Evolutionary conservation across 177 flowering plant species (phyloP).

Genomic region (Vitis hybrid): DNA sequence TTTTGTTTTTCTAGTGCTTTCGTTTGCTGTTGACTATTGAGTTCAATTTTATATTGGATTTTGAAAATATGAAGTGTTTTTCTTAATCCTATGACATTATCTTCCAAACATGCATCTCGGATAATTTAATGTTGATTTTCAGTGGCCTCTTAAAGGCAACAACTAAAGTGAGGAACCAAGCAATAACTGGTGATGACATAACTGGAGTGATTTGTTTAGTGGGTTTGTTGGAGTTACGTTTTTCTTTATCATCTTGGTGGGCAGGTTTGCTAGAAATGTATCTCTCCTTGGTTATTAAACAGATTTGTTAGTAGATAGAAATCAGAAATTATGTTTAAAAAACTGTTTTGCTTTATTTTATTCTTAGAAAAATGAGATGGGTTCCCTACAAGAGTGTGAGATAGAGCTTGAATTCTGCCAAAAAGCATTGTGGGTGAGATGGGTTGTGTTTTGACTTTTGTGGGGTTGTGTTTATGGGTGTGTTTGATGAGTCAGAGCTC

Average conservation of each 20-base stretch:
- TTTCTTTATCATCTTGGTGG: neutral
- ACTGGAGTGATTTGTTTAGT: neutral
- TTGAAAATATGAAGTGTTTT: no score
- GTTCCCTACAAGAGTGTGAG: neutral
- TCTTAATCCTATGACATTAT: no score
- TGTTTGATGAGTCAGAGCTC: slow-evolving; percentile 6
- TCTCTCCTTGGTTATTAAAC: neutral
- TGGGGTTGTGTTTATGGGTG: slow-evolving; percentile 7
- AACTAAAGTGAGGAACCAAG: no score
- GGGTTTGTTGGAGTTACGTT: no score
- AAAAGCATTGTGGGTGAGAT: slow-evolving; percentile 1
- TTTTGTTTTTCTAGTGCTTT: no score
- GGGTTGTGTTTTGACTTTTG: slow-evolving; percentile 6
- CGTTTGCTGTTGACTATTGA: no score
- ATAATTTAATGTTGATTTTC: no score
- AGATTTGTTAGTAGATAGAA: neutral
- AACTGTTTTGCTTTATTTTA: neutral
- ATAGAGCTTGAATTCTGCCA: neutral
- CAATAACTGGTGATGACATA: no score
- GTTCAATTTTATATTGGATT: no score
- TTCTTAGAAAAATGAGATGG: neutral
- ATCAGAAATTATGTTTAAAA: neutral
- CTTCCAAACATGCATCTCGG: no score
- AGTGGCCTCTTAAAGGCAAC: no score
- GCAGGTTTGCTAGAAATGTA: no score